Conservation (phyloP, 164 flowering plant species). For the Vitis riparia region DNA sequence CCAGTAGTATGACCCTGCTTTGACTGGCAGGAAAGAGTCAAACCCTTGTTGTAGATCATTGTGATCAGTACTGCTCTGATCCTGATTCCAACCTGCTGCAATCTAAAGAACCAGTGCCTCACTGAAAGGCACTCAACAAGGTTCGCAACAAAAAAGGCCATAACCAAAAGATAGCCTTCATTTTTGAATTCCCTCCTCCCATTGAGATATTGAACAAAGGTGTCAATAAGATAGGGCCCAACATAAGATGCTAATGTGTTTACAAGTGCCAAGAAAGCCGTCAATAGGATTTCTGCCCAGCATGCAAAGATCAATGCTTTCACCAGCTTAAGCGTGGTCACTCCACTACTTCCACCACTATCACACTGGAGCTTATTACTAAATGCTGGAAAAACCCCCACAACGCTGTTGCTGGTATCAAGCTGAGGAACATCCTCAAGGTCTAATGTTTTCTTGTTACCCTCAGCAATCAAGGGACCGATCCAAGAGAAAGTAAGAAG, state of each 20-base stretch:
- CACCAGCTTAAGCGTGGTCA: constrained; percentile 46
- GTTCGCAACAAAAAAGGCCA: constrained; percentile 56
- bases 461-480: constrained; percentile 50
- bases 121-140: constrained; percentile 57
- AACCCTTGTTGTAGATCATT: constrained; percentile 55
- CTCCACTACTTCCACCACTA: constrained; percentile 15
- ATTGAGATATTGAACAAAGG: constrained; percentile 62
- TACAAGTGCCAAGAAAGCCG: constrained; percentile 40
- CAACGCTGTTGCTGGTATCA: constrained; percentile 39
- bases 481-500: constrained; percentile 65
- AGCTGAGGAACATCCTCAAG: constrained; percentile 76
- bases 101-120: constrained; percentile 63
- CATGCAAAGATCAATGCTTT: constrained; percentile 42
- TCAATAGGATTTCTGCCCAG: constrained; percentile 40
- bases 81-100: constrained; percentile 50
- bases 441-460: constrained; percentile 56
- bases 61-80: constrained; percentile 44
- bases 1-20: constrained; percentile 65
- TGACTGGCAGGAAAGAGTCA: constrained; percentile 61
- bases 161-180: constrained; percentile 57
- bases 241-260: constrained; percentile 55
- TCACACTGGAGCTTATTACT: constrained; percentile 41
- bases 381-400: constrained; percentile 37
- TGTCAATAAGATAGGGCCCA: constrained; percentile 75
- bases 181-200: constrained; percentile 37